These are phyloP conservation scores for Cercospora sp. DNA, from an alignment of 2,329 filamentous ascomycete genomes.

Conservation along the genomic window DNA sequence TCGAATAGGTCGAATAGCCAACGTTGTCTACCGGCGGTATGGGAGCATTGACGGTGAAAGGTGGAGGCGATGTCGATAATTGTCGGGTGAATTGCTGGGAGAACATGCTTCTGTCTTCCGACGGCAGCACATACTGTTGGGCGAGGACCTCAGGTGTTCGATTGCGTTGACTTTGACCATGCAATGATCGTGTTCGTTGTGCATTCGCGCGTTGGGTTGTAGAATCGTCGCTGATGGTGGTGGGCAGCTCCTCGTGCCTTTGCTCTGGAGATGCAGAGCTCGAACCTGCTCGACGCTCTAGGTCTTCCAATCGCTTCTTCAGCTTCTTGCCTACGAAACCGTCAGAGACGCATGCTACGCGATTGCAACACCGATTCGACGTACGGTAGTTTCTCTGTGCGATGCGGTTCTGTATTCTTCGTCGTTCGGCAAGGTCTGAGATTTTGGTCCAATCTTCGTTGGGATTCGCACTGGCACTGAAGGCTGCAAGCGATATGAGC, in stretches of 20 bases:
- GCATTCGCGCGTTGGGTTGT: constrained; percentile 2
- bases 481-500: constrained; percentile 48
- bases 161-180: constrained; percentile 26
- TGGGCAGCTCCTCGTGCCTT: constrained; percentile 55
- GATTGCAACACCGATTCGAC: neutral
- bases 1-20: constrained; percentile 47
- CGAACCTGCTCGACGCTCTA: constrained; percentile 73
- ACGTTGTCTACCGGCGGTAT: constrained; percentile 65
- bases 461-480: constrained; percentile 89
- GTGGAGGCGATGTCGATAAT: constrained; percentile 69
- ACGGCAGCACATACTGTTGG: constrained; percentile 36
- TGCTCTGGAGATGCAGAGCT: constrained; percentile 61
- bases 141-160: constrained; percentile 33
- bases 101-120: constrained; percentile 67
- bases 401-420: constrained; percentile 95
- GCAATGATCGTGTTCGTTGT: constrained; percentile 32
- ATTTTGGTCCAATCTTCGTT: constrained; percentile 99
- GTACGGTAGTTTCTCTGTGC: constrained; percentile 94
- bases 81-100: constrained; percentile 66
- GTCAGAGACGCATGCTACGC: constrained; percentile 29
- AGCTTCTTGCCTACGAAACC: constrained; percentile 74
- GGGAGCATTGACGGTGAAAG: constrained; percentile 63
- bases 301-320: constrained; percentile 82
- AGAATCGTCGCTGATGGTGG: constrained; percentile 20
- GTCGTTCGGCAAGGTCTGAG: constrained; percentile 89